phyloP scores from a whole-genome alignment of 768 basidiomycete genomes.

The Leccinum barrowsii region DNA sequence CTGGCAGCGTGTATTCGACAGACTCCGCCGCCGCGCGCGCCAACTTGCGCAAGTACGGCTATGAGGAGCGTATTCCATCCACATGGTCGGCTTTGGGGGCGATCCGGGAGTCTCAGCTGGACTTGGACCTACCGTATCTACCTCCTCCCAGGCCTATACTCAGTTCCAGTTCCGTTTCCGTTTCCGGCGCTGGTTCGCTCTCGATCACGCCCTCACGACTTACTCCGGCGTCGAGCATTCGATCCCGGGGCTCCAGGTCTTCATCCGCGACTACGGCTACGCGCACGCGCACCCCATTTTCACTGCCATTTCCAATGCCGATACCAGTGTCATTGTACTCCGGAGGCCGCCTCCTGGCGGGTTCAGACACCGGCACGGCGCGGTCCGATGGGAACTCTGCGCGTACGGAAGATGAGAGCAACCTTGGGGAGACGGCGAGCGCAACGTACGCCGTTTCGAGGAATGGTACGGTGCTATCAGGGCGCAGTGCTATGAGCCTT shows the following conservation, averaged over 20 bases:
- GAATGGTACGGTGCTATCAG: constrained; percentile 8
- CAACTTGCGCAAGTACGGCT: constrained; percentile 25
- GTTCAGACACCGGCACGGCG: not conserved
- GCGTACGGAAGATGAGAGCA: not conserved
- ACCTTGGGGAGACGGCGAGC: not conserved
- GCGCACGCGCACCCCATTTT: not conserved
- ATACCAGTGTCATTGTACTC: not conserved
- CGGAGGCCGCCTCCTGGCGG: not conserved
- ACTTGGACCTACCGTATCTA: constrained; percentile 3
- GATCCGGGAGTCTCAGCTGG: constrained; percentile 14
- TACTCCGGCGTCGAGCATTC: constrained; percentile 1
- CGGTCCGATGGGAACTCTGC: not conserved
- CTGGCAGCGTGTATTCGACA: constrained; percentile 25
- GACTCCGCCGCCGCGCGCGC: constrained; percentile 21
- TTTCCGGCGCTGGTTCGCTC: not conserved
- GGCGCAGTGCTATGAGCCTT: not conserved
- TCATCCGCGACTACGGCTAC: constrained; percentile 1
- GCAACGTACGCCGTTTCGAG: constrained; percentile 10
- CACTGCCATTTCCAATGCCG: not conserved
- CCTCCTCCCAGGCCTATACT: constrained; percentile 3
- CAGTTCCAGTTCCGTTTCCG: not conserved
- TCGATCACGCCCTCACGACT: constrained; percentile 9
- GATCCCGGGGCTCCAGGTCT: constrained; percentile 1
- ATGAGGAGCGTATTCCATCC: constrained; percentile 18
- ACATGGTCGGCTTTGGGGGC: constrained; percentile 21